These are phyloP conservation scores for Sporothrix pallida DNA, from an alignment of 2,329 filamentous ascomycete species.

Conservation along the genomic window DNA sequence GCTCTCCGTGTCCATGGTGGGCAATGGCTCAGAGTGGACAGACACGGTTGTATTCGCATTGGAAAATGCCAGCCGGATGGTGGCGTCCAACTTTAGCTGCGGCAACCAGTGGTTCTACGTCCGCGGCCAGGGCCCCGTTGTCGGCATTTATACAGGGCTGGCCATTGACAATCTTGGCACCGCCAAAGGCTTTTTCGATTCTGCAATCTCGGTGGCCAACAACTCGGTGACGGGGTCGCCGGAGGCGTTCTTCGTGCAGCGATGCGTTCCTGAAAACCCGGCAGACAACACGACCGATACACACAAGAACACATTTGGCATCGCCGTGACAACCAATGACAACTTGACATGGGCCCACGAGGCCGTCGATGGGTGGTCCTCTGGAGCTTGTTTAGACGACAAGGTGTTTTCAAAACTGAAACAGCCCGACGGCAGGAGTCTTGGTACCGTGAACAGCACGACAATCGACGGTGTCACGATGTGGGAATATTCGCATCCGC, in stretches of 20 bases:
- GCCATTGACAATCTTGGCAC: neutral
- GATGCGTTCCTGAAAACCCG: neutral
- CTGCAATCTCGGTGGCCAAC: constrained; percentile 10
- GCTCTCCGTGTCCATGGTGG: neutral
- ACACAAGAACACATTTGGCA: neutral
- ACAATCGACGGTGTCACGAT: neutral
- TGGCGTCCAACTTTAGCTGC: neutral
- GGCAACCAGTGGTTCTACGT: neutral
- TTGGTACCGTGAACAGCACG: neutral
- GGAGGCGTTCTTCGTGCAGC: constrained; percentile 10
- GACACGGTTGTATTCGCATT: neutral
- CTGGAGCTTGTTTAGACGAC: neutral
- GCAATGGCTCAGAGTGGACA: neutral
- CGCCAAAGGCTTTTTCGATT: neutral
- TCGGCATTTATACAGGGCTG: neutral
- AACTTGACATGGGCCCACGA: neutral
- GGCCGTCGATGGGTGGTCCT: neutral
- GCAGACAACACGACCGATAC: neutral
- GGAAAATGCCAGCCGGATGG: neutral
- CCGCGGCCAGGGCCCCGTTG: neutral
- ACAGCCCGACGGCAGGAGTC: neutral
- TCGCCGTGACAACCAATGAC: neutral
- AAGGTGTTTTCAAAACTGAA: neutral
- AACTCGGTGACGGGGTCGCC: constrained; percentile 15
- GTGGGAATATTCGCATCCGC: neutral